Base-by-base conservation (phyloP, 495 filamentous ascomycete genomes). In the Aspergillus hancockii region DNA sequence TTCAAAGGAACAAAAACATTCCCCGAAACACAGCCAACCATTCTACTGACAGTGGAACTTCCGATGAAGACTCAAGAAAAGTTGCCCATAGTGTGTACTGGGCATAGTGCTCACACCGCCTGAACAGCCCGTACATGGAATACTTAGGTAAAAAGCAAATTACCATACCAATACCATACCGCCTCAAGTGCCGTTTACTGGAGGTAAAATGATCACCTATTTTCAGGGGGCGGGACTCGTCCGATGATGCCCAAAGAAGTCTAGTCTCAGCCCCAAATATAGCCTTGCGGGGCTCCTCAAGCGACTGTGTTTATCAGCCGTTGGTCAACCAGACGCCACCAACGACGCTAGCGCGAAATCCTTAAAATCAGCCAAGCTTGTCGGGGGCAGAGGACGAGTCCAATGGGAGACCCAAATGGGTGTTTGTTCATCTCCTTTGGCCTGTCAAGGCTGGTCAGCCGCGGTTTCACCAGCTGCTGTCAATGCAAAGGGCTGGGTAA, bases 171-270 rank as follows among this genome's bases (percentile, higher is more conserved):
- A 23, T 34, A 10, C 25, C 6, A 13, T 50, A 34, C 13, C 9
- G 0, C 38, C 5, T 16, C 38, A 41, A 41, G 10, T 41, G 38
- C 38, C 38, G 38, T 7, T 12, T 28, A n/a, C n/a, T n/a, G n/a
- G n/a, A n/a, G n/a, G n/a, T n/a, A n/a, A n/a, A 55, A 64, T 45
- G 1, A 19, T 30, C 21, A 45, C 23, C 47, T 55, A 32, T 51
- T 51, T 65, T 65, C 55, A 59, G 62, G 63, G 63, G 63, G 63
- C 52, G 58, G 60, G 58, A 54, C 52, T 46, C 16, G 52, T 52
- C 49, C 54, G 41, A 49, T 47, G 25, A 34, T 41, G 31, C 31
- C 60, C 46, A 41, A 12, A 53, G 52, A 40, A 40, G 56, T 32
- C 21, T 49, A 31, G 0, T 23, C 34, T 23, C 51, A 43, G 49